Evolutionary conservation across 2,329 filamentous ascomycete genomes (phyloP).

Genomic region (Rhinocladiella mackenziei): DNA sequence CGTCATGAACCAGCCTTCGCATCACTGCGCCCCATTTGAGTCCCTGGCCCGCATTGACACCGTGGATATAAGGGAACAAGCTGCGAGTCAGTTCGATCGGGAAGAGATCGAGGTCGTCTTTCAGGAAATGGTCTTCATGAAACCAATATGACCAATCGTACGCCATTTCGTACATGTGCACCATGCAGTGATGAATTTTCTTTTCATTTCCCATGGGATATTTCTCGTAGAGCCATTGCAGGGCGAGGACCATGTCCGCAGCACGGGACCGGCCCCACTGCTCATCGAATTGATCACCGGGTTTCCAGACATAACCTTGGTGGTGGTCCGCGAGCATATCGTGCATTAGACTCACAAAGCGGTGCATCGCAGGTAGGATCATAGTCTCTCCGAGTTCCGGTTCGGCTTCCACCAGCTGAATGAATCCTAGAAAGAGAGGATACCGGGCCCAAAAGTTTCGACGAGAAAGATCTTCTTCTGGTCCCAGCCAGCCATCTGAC

Average conservation of each 20-base stretch:
- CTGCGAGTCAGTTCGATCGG: conserved; percentile 32
- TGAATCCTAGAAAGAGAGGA: conserved; percentile 50
- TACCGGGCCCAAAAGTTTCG: conserved; percentile 54
- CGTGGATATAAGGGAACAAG: conserved; percentile 43
- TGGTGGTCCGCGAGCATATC: conserved; percentile 54
- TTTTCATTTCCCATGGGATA: conserved; percentile 38
- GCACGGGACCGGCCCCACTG: conserved; percentile 40
- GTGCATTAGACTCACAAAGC: conserved; percentile 50
- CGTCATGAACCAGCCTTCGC: conserved; percentile 45
- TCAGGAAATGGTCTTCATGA: conserved; percentile 36
- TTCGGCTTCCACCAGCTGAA: conserved; percentile 46
- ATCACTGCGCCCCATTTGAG: conserved; percentile 47
- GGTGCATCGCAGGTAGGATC: conserved; percentile 50
- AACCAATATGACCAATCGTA: conserved; percentile 44
- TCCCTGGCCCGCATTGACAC: conserved; percentile 48
- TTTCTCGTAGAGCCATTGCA: conserved; percentile 50
- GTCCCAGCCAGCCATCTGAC: conserved; percentile 56
- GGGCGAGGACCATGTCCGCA: conserved; percentile 44
- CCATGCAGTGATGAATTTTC: conserved; percentile 43
- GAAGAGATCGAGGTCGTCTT: conserved; percentile 36
- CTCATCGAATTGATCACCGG: conserved; percentile 43
- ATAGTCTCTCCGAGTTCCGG: conserved; percentile 45
- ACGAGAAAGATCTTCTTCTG: conserved; percentile 43
- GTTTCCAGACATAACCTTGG: conserved; percentile 48
- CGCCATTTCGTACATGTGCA: conserved; percentile 40